Evolutionary conservation across 129 eudicot genomes (phyloP), one percentile per base, ranked within the genome.

Genomic region (Ambrosia trifida): DNA sequence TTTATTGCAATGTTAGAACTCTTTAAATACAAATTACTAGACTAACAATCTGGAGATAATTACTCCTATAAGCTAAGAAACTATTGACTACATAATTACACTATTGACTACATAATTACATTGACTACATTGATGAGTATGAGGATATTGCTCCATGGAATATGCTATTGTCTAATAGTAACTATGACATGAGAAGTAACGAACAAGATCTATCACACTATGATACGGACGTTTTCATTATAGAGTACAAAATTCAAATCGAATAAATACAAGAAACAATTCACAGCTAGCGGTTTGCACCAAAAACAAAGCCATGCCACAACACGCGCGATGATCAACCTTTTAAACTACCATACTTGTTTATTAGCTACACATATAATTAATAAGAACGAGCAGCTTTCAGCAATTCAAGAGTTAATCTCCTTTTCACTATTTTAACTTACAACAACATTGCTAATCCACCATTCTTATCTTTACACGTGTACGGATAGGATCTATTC

Each of bases 381-480:
- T 18, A 14, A 38, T 65, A 64, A 51, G 50, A 63, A 63, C 44
- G 1, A 19, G 17, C 31, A 40, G 52, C 36, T 33, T 73, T 46
- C 10, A 62, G 47, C 77, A 40, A 50, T 53, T 54, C 57, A 52
- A 10, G 64, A 57, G 17, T n/a, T 66, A 54, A 32, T 17, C 69
- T 38, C 40, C 52, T 40, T 38, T 66, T 16, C 43, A 65, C 79
- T 77, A 60, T 61, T 40, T 59, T 61, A 77, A 77, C 69, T 61
- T 69, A 77, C 81, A 77, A 54, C 60, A 76, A 19, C 69, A 24
- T 59, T 38, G 35, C 74, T 13, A 68, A 65, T 75, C 73, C 80
- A 77, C 70, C 43, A 57, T 14, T 18, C 81, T 70, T 45, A 52
- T 77, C 76, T 40, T 70, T 43, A 58, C 33, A 76, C 11, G 32